Evolutionary conservation across 1,284 basidiomycete species (phyloP).

Genomic region (Ceratobasidium sp.): DNA sequence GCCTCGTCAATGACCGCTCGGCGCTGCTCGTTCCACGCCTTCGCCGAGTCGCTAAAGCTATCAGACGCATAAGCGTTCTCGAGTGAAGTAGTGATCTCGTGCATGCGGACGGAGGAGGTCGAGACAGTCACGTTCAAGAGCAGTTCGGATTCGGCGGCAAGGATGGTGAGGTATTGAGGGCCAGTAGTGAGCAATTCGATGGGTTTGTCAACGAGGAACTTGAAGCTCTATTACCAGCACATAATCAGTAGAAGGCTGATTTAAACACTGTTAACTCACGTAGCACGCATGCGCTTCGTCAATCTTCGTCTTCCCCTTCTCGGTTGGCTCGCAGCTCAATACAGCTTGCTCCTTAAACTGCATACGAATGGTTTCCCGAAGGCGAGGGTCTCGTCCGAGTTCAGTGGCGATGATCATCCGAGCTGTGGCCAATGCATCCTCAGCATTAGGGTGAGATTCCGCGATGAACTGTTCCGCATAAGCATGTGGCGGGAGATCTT

Average conservation of each 20-base stretch:
- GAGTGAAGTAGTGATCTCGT: conserved; percentile 77
- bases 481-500: conserved; percentile 74
- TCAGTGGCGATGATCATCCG: conserved; percentile 90
- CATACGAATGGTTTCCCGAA: conserved; percentile 83
- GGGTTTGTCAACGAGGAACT: conserved; percentile 90
- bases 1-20: conserved; percentile 81
- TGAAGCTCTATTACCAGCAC: conserved; percentile 77
- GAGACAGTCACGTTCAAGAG: conserved; percentile 82
- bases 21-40: conserved; percentile 94
- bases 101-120: conserved; percentile 71
- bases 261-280: conserved; percentile 62
- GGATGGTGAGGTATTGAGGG: conserved; percentile 90
- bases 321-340: conserved; percentile 89
- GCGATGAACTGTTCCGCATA: conserved; percentile 79
- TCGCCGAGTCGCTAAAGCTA: conserved; percentile 84
- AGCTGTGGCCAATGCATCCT: conserved; percentile 77
- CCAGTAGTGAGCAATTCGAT: conserved; percentile 74
- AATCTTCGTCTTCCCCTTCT: conserved; percentile 90
- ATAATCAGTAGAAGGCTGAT: not conserved
- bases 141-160: conserved; percentile 89
- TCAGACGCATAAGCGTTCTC: conserved; percentile 86
- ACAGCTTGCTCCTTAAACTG: conserved; percentile 81
- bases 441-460: conserved; percentile 62
- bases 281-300: conserved; percentile 90
- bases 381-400: conserved; percentile 90